Conservation (phyloP, 306 rosid species). For the Cucurbita ficifolia region DNA sequence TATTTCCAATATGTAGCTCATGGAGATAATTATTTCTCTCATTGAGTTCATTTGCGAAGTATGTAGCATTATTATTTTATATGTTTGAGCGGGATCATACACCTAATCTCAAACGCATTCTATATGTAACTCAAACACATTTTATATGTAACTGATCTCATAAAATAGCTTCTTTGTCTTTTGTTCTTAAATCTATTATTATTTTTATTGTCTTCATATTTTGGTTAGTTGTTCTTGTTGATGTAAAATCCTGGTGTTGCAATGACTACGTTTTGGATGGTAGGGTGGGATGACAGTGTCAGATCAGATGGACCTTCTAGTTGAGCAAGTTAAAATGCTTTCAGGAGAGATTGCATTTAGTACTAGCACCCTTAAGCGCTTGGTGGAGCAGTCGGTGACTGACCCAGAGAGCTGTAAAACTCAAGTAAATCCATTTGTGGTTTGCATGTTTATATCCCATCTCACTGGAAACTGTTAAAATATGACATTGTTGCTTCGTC, state of each 20-base stretch:
- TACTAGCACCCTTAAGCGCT: conserved; percentile 94
- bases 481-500: background rate
- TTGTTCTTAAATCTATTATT: background rate
- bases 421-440: conserved; percentile 34
- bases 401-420: conserved; percentile 67
- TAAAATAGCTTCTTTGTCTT: background rate
- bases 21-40: background rate
- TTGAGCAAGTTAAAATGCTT: conserved; percentile 98
- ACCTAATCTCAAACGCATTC: background rate
- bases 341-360: conserved; percentile 96
- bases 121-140: background rate
- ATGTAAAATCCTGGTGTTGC: background rate
- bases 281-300: conserved; percentile 87
- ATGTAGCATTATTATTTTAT: background rate
- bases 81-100: background rate
- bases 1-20: background rate
- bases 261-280: conserved; percentile 10
- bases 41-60: conserved; percentile 1
- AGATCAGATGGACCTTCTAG: conserved; percentile 94
- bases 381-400: conserved; percentile 71
- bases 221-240: background rate
- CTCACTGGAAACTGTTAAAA: background rate
- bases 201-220: background rate
- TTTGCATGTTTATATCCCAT: background rate
- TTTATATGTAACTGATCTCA: background rate